phyloP scores from a whole-genome alignment of 345 rosid genomes.

The Citrus trifoliata region DNA sequence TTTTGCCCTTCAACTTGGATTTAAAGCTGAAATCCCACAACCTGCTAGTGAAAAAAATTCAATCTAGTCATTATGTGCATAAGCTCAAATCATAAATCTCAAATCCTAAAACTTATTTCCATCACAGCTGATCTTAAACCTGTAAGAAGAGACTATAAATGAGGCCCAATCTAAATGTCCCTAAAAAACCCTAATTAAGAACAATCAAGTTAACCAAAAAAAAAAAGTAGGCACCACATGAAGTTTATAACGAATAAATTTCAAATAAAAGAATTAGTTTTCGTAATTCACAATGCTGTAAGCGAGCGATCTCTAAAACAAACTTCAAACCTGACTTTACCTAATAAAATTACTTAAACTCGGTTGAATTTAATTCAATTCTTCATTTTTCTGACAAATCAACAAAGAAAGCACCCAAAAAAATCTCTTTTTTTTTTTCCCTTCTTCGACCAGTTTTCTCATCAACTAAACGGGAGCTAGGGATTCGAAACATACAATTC shows the following conservation, averaged over 20 bases:
- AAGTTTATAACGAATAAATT: too few relatives aligned
- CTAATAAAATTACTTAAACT: conserved; percentile 10
- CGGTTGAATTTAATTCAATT: conserved; percentile 6
- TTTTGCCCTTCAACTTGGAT: conserved; percentile 8
- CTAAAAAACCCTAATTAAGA: conserved; percentile 15
- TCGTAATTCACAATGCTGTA: neutral
- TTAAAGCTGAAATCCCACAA: conserved; percentile 2
- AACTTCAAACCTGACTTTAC: conserved; percentile 1
- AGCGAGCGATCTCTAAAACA: conserved; percentile 1
- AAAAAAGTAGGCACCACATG: neutral
- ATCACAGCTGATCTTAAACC: conserved; percentile 6
- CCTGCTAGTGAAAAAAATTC: conserved; percentile 7
- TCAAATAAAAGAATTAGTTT: neutral
- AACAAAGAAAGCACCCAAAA: neutral
- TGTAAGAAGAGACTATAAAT: conserved; percentile 2
- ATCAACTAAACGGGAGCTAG: conserved; percentile 32
- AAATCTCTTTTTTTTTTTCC: neutral
- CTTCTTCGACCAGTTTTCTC: conserved; percentile 13
- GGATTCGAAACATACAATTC: conserved; percentile 33
- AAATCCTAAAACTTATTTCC: neutral
- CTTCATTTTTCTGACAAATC: neutral
- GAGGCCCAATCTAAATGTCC: conserved; percentile 7
- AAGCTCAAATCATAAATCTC: neutral
- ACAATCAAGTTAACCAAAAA: neutral
- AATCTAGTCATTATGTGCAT: neutral